Base-by-base conservation (phyloP, 1,284 basidiomycete genomes). In the Cyathus pygmaeus region DNA sequence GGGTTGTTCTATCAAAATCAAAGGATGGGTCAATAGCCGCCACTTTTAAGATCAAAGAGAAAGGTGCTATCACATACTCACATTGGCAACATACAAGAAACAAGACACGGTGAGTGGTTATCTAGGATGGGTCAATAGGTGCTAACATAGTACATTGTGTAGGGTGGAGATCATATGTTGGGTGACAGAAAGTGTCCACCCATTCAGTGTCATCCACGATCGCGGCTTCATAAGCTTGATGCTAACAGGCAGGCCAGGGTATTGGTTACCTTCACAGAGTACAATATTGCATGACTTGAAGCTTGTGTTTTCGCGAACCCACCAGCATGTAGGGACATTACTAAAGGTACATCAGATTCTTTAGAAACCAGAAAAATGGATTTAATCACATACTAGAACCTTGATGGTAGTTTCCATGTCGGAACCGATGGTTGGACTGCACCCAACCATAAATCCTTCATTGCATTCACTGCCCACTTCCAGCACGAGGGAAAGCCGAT, bases 31-130 rank as follows among this genome's bases (percentile, higher is more conserved):
- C 65, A 30, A 70, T 79, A n/a, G 70, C 70, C 13, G 63, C 62
- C 6, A 60, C 57, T 21, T 77, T 76, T 64, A 65, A 71, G 51
- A 44, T 59, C 4, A 62, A 57, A 39, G 71, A 62, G 30, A 71
- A 73, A 56, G 71, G 65, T 24, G 68, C 68, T 47, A 67, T 72
- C 2, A 46, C 44, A 9, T 46, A 46, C 24, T 46, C n/a, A n/a
- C 19, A n/a, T 9, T 9, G 6, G 7, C 44, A n/a, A 21, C n/a
- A 46, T 46, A 46, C 44, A 9, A 7, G n/a, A n/a, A n/a, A 7
- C 6, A n/a, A 46, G 24, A 24, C 44, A 21, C 6, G 44, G 44
- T 46, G 24, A 9, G 44, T 46, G n/a, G 11, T 11, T 11, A 11
- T 41, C 39, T 41, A 11, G 11, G 11, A 11, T 11, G n/a, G n/a